phyloP scores from a whole-genome alignment of 345 rosid species.

The Laguncularia racemosa region DNA sequence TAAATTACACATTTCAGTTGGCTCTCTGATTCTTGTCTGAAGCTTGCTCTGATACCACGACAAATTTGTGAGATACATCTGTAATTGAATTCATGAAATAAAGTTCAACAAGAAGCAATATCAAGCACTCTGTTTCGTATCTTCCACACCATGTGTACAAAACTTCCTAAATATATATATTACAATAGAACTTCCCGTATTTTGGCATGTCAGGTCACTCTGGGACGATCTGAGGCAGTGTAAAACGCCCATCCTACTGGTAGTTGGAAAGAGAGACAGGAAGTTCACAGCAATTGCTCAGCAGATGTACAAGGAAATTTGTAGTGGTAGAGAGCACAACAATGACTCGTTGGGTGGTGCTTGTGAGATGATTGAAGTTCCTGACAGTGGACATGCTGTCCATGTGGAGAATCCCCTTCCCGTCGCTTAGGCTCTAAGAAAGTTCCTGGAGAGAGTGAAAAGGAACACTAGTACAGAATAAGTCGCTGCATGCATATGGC shows the following conservation, averaged over 20 bases:
- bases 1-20: too few species aligned
- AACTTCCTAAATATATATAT: too few species aligned
- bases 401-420: constrained; percentile 81
- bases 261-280: constrained; percentile 61
- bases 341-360: neutral
- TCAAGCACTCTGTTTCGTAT: too few species aligned
- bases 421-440: constrained; percentile 43
- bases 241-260: constrained; percentile 39
- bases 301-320: constrained; percentile 33
- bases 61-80: too few species aligned
- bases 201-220: constrained; percentile 43
- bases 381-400: constrained; percentile 74
- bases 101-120: too few species aligned
- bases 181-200: neutral
- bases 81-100: too few species aligned
- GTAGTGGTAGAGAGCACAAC: constrained; percentile 11
- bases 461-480: neutral
- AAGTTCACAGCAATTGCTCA: constrained; percentile 61
- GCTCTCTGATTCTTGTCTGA: too few species aligned
- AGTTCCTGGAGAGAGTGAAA: constrained; percentile 34
- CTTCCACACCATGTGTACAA: too few species aligned
- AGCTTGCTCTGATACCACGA: too few species aligned
- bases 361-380: constrained; percentile 44
- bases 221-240: constrained; percentile 77
- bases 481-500: too few species aligned